Percentiles rank a stretch among this genome's conserved stretches.
Evolutionary conservation across 2,329 filamentous ascomycete genomes (phyloP).

Genomic region (Verticillium albo-atrum): DNA sequence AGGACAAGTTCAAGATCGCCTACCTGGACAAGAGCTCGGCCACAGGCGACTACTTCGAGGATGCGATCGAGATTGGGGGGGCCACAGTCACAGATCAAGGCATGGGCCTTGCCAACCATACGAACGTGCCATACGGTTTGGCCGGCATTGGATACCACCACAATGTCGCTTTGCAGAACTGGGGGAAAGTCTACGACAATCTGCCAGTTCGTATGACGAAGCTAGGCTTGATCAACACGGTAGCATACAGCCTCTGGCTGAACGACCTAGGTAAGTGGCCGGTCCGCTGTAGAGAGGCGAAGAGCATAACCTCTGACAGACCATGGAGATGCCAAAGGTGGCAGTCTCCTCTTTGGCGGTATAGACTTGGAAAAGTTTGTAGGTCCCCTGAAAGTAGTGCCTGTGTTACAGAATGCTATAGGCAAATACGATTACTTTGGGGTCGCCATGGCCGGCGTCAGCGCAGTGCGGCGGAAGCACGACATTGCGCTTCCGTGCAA

Average conservation of each 20-base stretch:
- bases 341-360: conserved; percentile 75
- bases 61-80: conserved; percentile 50
- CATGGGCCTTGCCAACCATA: conserved; percentile 53
- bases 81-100: conserved; percentile 48
- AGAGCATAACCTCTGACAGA: not conserved
- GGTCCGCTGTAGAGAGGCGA: not conserved
- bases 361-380: conserved; percentile 71
- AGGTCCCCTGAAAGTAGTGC: conserved; percentile 57
- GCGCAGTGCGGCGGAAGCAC: not conserved
- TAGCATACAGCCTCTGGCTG: conserved; percentile 69
- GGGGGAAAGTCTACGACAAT: conserved; percentile 42
- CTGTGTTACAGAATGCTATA: conserved; percentile 43
- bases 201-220: conserved; percentile 61
- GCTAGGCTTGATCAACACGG: conserved; percentile 58
- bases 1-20: conserved; percentile 67
- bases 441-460: conserved; percentile 35
- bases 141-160: conserved; percentile 56
- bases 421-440: conserved; percentile 38
- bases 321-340: conserved; percentile 49
- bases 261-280: conserved; percentile 40
- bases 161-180: conserved; percentile 42
- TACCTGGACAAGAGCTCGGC: conserved; percentile 80
- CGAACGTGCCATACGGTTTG: conserved; percentile 52
- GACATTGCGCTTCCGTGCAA: not conserved
- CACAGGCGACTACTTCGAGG: conserved; percentile 68